Evolutionary conservation across 495 filamentous ascomycete genomes (phyloP).

Genomic region (Delitschia confertaspora): DNA sequence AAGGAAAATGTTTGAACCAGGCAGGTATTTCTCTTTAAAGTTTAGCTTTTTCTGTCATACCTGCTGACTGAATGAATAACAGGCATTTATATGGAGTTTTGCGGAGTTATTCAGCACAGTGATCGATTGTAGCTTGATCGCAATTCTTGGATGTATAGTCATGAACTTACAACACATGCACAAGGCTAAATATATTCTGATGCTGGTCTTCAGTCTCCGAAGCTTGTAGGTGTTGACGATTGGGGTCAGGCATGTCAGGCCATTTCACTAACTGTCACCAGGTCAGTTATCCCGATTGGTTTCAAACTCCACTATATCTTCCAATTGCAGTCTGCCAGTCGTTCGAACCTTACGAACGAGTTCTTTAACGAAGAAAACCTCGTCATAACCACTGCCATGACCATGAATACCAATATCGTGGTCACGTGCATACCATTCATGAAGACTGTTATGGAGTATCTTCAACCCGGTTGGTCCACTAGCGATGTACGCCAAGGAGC

Average conservation of each 20-base stretch:
- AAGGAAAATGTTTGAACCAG: constrained; percentile 9
- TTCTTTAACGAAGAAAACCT: constrained; percentile 1
- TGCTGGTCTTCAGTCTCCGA: constrained; percentile 2
- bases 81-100: no score
- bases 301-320: constrained; percentile 4
- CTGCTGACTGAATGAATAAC: no score
- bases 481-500: constrained; percentile 9
- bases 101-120: no score
- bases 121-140: no score
- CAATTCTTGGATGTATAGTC: no score
- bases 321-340: background rate
- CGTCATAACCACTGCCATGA: constrained; percentile 3
- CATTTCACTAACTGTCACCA: background rate
- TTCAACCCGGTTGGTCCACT: constrained; percentile 11
- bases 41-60: no score
- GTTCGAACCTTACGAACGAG: constrained; percentile 11
- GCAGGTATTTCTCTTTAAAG: no score
- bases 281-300: background rate
- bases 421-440: constrained; percentile 11
- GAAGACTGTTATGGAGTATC: constrained; percentile 10
- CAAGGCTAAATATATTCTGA: constrained; percentile 5
- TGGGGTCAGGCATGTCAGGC: no score
- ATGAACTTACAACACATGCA: constrained; percentile 1
- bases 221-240: constrained; percentile 3
- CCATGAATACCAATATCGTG: constrained; percentile 10